These are phyloP conservation scores for Myochromella boudieri DNA, from an alignment of 768 basidiomycete species.

Conservation along the genomic window DNA sequence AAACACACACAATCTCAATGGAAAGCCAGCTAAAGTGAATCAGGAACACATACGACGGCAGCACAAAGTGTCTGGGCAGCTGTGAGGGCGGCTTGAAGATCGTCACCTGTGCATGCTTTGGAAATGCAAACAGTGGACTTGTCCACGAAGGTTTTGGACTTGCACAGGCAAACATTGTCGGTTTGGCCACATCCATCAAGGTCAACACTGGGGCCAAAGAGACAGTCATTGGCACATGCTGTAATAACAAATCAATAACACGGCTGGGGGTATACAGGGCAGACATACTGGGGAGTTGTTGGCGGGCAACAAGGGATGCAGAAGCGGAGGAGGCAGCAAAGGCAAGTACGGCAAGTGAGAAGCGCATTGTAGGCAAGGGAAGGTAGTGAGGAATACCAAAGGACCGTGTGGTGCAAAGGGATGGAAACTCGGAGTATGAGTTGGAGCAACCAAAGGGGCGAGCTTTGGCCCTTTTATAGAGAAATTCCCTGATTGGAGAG, in stretches of 20 bases:
- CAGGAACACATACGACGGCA: constrained; percentile 42
- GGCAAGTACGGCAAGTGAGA: constrained; percentile 40
- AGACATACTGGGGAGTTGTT: constrained; percentile 36
- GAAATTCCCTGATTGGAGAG: neutral
- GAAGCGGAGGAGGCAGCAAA: constrained; percentile 41
- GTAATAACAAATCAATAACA: neutral
- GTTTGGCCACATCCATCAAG: constrained; percentile 41
- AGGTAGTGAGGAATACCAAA: neutral
- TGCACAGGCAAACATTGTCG: constrained; percentile 65
- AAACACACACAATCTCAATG: neutral
- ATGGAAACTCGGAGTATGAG: constrained; percentile 9
- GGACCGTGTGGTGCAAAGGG: neutral
- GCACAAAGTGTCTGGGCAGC: constrained; percentile 44
- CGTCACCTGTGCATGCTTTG: constrained; percentile 42
- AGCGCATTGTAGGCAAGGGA: constrained; percentile 47
- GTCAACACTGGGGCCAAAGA: constrained; percentile 35
- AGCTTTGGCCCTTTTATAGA: constrained; percentile 4
- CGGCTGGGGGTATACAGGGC: too few species aligned
- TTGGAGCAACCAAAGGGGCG: constrained; percentile 5
- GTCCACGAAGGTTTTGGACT: constrained; percentile 40
- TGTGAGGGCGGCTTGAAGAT: constrained; percentile 42
- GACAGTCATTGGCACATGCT: constrained; percentile 57
- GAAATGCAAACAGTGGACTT: constrained; percentile 49
- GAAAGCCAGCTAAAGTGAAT: neutral
- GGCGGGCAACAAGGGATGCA: constrained; percentile 32